Conservation (phyloP, 2,329 filamentous ascomycete species). For the Magnaporthiopsis poae region DNA sequence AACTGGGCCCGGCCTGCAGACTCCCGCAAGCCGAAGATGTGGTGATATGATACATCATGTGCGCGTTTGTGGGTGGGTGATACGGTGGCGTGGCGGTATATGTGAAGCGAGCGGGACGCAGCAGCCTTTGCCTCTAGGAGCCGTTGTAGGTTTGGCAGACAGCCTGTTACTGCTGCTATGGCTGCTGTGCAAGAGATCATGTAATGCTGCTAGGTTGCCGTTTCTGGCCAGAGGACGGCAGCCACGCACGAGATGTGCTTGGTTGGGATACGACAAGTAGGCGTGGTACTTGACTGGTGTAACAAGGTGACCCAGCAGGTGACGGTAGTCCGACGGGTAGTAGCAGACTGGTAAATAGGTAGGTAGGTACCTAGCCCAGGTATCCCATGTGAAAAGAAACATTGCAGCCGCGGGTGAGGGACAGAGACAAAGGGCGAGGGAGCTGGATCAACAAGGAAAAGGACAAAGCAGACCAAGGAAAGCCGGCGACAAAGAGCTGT, state of each 20-base stretch:
- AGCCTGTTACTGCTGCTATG: background rate
- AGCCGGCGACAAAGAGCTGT: background rate
- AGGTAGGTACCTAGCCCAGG: too few species aligned
- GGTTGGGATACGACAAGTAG: background rate
- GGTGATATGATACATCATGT: background rate
- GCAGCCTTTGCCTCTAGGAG: background rate
- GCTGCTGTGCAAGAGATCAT: background rate
- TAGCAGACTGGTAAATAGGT: background rate
- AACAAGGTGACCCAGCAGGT: background rate
- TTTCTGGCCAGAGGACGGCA: background rate
- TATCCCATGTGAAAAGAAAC: background rate
- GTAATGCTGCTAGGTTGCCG: background rate
- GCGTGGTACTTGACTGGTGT: background rate
- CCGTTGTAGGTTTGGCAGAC: background rate
- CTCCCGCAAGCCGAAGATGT: background rate
- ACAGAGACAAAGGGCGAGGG: background rate
- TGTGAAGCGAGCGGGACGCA: background rate
- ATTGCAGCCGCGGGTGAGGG: too few species aligned
- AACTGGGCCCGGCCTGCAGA: background rate
- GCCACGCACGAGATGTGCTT: background rate
- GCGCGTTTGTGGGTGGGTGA: background rate
- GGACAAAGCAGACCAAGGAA: background rate
- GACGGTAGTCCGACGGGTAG: background rate
- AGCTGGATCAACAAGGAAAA: background rate
- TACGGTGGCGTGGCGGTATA: too few species aligned